phyloP scores from a whole-genome alignment of 2,329 filamentous ascomycete species.

The Zalaria obscura region DNA sequence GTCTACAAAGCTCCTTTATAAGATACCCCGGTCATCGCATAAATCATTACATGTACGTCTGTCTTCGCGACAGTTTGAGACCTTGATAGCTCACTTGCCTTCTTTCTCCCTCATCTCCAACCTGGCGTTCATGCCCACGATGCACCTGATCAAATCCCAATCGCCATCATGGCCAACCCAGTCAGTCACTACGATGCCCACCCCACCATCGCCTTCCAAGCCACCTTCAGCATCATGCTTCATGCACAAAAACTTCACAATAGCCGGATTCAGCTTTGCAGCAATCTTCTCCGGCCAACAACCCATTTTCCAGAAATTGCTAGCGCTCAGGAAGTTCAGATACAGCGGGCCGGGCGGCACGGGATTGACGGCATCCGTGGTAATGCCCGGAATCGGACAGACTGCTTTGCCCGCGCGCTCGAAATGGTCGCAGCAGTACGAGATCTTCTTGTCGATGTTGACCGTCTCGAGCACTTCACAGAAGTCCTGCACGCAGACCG shows the following conservation, averaged over 20 bases:
- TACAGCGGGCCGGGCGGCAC: conserved; percentile 51
- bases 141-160: conserved; percentile 78
- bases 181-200: conserved; percentile 83
- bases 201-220: conserved; percentile 40
- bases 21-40: no score
- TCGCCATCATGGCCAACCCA: conserved; percentile 80
- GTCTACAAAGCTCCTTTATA: background rate
- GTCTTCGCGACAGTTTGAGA: background rate
- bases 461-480: conserved; percentile 69
- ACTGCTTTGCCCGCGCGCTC: conserved; percentile 43
- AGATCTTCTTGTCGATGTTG: conserved; percentile 70
- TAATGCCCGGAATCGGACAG: conserved; percentile 24
- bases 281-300: conserved; percentile 95
- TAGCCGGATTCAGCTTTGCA: conserved; percentile 68
- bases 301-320: conserved; percentile 82
- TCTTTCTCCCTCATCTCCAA: conserved; percentile 21
- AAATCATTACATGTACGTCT: no score
- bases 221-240: conserved; percentile 29
- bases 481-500: conserved; percentile 83
- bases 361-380: conserved; percentile 22
- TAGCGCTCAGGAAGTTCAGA: conserved; percentile 80
- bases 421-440: conserved; percentile 59
- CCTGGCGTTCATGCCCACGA: conserved; percentile 80
- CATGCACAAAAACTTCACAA: conserved; percentile 43
- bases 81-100: background rate